Evolutionary conservation across 805 yeast species (phyloP).

Genomic region (Kodamaea kaohsiungensis): DNA sequence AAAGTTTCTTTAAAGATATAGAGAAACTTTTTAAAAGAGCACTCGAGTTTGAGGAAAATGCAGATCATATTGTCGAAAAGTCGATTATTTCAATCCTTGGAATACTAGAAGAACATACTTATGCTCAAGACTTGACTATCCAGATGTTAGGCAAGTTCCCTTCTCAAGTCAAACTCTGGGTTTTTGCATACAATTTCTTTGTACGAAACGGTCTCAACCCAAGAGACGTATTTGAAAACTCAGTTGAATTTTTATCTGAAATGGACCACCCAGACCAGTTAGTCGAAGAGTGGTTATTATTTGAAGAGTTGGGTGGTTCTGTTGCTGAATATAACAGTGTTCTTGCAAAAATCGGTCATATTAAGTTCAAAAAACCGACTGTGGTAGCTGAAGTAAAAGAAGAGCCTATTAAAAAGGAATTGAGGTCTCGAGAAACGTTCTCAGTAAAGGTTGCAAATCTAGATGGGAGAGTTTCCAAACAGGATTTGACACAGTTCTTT

Average conservation of each 20-base stretch:
- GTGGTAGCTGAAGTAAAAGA: constrained; percentile 4
- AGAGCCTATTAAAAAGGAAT: background rate
- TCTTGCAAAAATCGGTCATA: background rate
- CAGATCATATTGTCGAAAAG: constrained; percentile 34
- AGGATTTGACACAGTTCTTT: constrained; percentile 46
- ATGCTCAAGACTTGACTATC: constrained; percentile 26
- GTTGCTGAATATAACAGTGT: constrained; percentile 3
- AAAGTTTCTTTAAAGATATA: background rate
- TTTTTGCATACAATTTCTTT: constrained; percentile 44
- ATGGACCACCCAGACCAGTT: constrained; percentile 56
- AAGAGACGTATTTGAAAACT: constrained; percentile 1
- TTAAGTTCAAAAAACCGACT: background rate
- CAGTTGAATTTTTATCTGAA: background rate
- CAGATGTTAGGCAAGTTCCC: constrained; percentile 25
- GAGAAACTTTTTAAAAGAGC: background rate
- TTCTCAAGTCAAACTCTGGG: constrained; percentile 49
- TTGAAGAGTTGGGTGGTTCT: constrained; percentile 36
- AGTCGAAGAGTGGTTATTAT: constrained; percentile 44
- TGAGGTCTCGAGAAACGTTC: constrained; percentile 60
- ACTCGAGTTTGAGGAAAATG: background rate
- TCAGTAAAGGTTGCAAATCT: constrained; percentile 57
- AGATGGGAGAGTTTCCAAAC: constrained; percentile 40
- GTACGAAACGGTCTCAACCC: constrained; percentile 19
- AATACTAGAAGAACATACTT: constrained; percentile 24
- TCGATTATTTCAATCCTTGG: constrained; percentile 37